Conservation (phyloP, 2,329 filamentous ascomycete species). For the Huntiella abstrusa region DNA sequence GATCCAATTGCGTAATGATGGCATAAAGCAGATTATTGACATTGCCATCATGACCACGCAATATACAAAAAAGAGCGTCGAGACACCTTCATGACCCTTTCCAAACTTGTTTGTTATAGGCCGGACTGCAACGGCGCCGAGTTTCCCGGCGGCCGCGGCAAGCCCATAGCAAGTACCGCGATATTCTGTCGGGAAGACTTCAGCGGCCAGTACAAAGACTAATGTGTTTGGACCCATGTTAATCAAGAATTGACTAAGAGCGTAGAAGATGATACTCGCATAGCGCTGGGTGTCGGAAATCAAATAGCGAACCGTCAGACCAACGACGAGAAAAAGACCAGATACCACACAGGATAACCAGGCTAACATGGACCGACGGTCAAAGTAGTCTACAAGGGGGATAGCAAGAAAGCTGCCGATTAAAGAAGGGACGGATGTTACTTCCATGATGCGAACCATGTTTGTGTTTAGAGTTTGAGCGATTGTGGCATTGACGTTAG, state of each 20-base stretch:
- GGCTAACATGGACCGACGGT: conserved; percentile 11
- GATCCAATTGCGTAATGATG: neutral
- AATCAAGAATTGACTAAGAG: conserved; percentile 15
- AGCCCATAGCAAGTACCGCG: conserved; percentile 18
- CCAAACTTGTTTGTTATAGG: conserved; percentile 8
- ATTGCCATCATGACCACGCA: conserved; percentile 5
- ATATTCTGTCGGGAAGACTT: conserved; percentile 17
- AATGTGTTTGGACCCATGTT: conserved; percentile 18
- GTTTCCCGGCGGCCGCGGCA: conserved; percentile 17
- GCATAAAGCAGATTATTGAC: conserved; percentile 4
- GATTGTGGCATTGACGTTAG: conserved; percentile 13
- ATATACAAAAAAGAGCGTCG: conserved; percentile 9
- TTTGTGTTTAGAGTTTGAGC: conserved; percentile 12
- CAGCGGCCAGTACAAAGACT: conserved; percentile 17
- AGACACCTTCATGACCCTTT: conserved; percentile 4
- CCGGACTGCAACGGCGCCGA: conserved; percentile 16
- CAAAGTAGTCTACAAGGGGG: conserved; percentile 11
- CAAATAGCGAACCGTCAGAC: conserved; percentile 10
- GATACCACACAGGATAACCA: conserved; percentile 11
- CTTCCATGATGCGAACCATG: conserved; percentile 9
- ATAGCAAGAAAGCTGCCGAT: conserved; percentile 12
- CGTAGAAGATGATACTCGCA: conserved; percentile 12
- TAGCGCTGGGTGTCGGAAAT: conserved; percentile 3
- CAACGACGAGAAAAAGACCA: conserved; percentile 13
- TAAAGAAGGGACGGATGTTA: conserved; percentile 12